Evolutionary conservation across 148 eudicot species (phyloP).

Genomic region (Camellia japonica): DNA sequence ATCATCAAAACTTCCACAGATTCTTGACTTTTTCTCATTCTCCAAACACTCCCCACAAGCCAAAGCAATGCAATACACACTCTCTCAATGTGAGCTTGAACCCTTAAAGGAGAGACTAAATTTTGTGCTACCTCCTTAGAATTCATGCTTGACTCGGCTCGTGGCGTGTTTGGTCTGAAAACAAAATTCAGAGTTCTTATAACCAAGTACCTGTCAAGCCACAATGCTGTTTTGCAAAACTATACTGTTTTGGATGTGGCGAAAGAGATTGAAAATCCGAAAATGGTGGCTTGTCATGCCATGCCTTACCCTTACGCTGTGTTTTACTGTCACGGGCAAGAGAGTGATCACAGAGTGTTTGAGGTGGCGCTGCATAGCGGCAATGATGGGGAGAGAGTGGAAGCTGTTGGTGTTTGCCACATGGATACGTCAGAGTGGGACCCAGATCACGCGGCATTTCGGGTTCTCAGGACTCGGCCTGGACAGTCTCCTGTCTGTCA

Average conservation of each 20-base stretch:
- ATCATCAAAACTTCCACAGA: conserved; percentile 30
- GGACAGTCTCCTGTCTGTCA: conserved; percentile 57
- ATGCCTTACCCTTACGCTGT: conserved; percentile 69
- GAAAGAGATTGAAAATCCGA: conserved; percentile 32
- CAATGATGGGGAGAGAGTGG: conserved; percentile 22
- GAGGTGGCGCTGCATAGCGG: conserved; percentile 29
- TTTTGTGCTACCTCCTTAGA: conserved; percentile 51
- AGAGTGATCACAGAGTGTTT: conserved; percentile 38
- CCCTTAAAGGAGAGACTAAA: conserved; percentile 41
- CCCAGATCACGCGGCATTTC: conserved; percentile 38
- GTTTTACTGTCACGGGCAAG: conserved; percentile 59
- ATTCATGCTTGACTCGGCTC: conserved; percentile 40
- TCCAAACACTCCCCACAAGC: conserved; percentile 41
- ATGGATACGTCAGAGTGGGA: conserved; percentile 55
- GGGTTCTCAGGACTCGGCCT: conserved; percentile 31
- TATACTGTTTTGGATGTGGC: conserved; percentile 36
- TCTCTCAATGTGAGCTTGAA: conserved; percentile 34
- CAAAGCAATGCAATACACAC: conserved; percentile 33
- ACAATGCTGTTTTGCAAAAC: conserved; percentile 17
- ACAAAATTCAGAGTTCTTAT: conserved; percentile 35
- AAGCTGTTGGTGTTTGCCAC: conserved; percentile 48
- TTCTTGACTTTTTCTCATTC: conserved; percentile 42
- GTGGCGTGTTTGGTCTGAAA: conserved; percentile 23
- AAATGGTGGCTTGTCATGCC: conserved; percentile 54
- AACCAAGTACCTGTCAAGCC: conserved; percentile 6